Percentiles rank a stretch among this genome's conserved stretches.
These are phyloP conservation scores for Pleurotus sapidus DNA, from an alignment of 768 basidiomycete species.

Conservation along the genomic window DNA sequence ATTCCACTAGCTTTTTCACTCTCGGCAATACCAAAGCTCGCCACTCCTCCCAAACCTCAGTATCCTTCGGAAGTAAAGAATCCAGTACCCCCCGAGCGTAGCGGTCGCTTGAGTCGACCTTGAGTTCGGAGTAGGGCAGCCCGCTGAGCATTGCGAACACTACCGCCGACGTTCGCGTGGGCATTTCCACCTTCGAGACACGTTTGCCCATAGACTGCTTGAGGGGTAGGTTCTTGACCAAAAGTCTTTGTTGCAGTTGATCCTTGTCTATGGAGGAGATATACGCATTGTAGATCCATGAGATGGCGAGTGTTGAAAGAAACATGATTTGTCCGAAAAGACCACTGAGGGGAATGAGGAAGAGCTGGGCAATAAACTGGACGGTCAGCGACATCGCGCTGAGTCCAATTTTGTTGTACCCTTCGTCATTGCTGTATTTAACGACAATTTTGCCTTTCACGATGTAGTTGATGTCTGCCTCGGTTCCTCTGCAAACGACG, in stretches of 20 bases:
- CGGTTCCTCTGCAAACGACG: slow-evolving; percentile 22
- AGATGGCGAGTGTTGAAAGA: slow-evolving; percentile 21
- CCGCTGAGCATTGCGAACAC: slow-evolving; percentile 5
- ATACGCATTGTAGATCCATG: slow-evolving; percentile 27
- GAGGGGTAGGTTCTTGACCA: slow-evolving; percentile 1
- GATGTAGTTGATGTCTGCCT: slow-evolving; percentile 20
- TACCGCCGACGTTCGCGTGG: slow-evolving; percentile 3
- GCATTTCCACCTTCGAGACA: slow-evolving; percentile 2
- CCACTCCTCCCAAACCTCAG: not conserved
- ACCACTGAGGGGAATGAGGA: slow-evolving; percentile 29
- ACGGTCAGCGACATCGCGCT: slow-evolving; percentile 23
- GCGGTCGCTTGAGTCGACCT: not conserved
- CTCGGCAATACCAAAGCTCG: not conserved
- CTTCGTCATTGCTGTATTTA: slow-evolving; percentile 12
- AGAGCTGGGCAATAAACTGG: slow-evolving; percentile 31
- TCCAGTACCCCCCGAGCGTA: not conserved
- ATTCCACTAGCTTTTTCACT: not conserved
- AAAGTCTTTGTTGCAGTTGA: slow-evolving; percentile 1
- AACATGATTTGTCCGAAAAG: slow-evolving; percentile 31
- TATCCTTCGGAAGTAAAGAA: slow-evolving; percentile 4
- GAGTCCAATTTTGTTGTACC: slow-evolving; percentile 19
- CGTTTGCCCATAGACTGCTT: not conserved
- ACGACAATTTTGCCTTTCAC: slow-evolving; percentile 22
- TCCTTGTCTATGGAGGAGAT: slow-evolving; percentile 17
- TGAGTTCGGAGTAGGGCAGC: not conserved